phyloP scores from a whole-genome alignment of 73 alveolate species.

The Symbiodinium pilosum region DNA sequence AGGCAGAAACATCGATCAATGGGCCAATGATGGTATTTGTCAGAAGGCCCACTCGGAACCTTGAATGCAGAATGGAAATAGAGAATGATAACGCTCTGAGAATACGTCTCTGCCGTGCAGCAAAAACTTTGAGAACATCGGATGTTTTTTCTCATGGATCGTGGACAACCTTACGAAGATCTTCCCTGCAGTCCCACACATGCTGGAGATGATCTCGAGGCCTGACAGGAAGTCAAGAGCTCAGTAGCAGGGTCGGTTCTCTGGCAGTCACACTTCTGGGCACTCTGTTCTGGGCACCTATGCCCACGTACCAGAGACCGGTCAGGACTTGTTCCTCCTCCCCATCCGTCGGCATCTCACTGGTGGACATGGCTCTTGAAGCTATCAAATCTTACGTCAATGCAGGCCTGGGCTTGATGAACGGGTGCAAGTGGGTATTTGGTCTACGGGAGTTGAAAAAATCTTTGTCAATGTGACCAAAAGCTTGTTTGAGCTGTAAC shows the following conservation, averaged over 20 bases:
- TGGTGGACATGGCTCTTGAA: not conserved
- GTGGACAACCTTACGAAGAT: conserved; percentile 65
- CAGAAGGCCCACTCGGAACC: conserved; percentile 73
- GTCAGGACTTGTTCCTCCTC: conserved; percentile 6
- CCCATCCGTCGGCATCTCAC: not conserved
- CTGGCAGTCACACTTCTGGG: too few species aligned
- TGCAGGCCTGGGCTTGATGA: not conserved
- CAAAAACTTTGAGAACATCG: conserved; percentile 51
- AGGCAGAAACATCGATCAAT: conserved; percentile 86
- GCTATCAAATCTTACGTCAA: too few species aligned
- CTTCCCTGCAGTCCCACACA: conserved; percentile 88
- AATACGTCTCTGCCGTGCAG: not conserved
- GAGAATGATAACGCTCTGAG: too few species aligned
- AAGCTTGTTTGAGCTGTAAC: not conserved
- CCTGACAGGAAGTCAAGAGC: conserved; percentile 7
- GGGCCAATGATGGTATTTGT: conserved; percentile 71
- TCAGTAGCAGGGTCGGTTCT: too few species aligned
- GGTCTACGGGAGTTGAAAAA: too few species aligned
- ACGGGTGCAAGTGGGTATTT: too few species aligned
- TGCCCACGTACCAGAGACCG: conserved; percentile 77
- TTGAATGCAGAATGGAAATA: not conserved
- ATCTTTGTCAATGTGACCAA: not conserved
- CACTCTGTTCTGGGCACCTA: conserved; percentile 35
- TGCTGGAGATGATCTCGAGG: conserved; percentile 80
- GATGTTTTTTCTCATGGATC: conserved; percentile 60